A percentile compares a stretch with the other conserved stretches of the same genome.
Evolutionary conservation across 257 asterid species (phyloP).

Genomic region (Dorcoceras hygrometricum): DNA sequence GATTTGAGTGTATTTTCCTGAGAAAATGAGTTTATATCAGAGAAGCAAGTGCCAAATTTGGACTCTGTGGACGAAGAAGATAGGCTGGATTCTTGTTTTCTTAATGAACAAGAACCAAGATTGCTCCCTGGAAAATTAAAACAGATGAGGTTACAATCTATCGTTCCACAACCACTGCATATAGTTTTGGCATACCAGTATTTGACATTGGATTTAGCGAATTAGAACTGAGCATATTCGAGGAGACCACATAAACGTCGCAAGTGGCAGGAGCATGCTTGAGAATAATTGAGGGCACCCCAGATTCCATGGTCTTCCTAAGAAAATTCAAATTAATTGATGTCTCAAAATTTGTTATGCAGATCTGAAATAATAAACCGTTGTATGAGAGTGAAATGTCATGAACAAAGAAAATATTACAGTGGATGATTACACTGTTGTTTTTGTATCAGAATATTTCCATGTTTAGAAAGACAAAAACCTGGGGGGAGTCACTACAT

Average conservation of each 20-base stretch:
- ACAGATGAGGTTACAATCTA: constrained; percentile 12
- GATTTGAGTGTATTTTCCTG: constrained; percentile 29
- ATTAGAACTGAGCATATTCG: constrained; percentile 47
- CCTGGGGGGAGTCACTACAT: not conserved
- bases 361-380: not conserved
- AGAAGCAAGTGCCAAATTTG: constrained; percentile 27
- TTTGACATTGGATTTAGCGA: constrained; percentile 40
- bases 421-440: too few relatives aligned
- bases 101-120: constrained; percentile 28
- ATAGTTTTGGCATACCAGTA: constrained; percentile 41
- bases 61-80: constrained; percentile 42
- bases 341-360: constrained; percentile 16
- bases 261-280: constrained; percentile 65
- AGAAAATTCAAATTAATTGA: constrained; percentile 24
- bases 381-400: too few relatives aligned
- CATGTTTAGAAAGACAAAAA: constrained; percentile 6
- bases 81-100: constrained; percentile 29
- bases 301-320: constrained; percentile 56
- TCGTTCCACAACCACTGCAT: not conserved
- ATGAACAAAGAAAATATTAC: too few relatives aligned
- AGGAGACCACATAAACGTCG: constrained; percentile 53
- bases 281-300: constrained; percentile 67
- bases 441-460: too few relatives aligned
- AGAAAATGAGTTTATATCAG: constrained; percentile 32
- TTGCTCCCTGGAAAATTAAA: constrained; percentile 31